A percentile compares a stretch with the other conserved stretches of the same genome.
Conservation (phyloP, 2,329 filamentous ascomycete genomes). For the Bimuria novae-zelandiae region DNA sequence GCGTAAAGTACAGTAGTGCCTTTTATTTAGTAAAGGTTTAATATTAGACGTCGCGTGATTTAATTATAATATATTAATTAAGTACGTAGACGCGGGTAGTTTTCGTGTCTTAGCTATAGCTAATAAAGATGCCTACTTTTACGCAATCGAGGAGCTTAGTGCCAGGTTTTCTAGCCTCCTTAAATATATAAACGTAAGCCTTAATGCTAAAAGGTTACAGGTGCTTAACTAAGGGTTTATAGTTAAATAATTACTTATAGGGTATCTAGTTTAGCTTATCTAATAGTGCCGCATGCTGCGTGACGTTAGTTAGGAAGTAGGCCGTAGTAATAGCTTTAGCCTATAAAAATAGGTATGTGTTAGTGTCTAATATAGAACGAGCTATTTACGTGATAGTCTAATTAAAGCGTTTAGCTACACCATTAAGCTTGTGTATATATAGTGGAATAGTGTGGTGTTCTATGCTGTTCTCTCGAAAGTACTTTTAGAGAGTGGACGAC, state of each 20-base stretch:
- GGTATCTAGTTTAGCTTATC: background rate
- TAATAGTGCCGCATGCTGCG: background rate
- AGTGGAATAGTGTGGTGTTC: slow-evolving; percentile 1
- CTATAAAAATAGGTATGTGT: background rate
- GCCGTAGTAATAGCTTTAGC: background rate
- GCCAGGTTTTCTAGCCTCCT: background rate
- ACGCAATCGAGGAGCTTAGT: background rate
- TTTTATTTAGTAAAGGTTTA: background rate
- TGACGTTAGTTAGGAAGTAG: background rate
- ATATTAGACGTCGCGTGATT: background rate
- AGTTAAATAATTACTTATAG: too few relatives aligned
- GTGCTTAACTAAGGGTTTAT: background rate
- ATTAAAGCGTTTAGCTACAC: slow-evolving; percentile 9
- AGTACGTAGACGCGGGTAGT: background rate
- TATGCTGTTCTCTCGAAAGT: background rate
- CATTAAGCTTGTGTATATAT: slow-evolving; percentile 14
- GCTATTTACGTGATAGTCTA: slow-evolving; percentile 5
- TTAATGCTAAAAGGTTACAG: background rate
- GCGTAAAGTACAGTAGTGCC: background rate
- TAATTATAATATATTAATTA: background rate
- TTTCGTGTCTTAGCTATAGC: background rate
- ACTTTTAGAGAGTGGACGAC: background rate
- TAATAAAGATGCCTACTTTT: background rate
- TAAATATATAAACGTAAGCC: background rate
- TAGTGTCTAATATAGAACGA: slow-evolving; percentile 1